Evolutionary conservation across 2,329 filamentous ascomycete species (phyloP).

Genomic region (Trichoderma polysporum): DNA sequence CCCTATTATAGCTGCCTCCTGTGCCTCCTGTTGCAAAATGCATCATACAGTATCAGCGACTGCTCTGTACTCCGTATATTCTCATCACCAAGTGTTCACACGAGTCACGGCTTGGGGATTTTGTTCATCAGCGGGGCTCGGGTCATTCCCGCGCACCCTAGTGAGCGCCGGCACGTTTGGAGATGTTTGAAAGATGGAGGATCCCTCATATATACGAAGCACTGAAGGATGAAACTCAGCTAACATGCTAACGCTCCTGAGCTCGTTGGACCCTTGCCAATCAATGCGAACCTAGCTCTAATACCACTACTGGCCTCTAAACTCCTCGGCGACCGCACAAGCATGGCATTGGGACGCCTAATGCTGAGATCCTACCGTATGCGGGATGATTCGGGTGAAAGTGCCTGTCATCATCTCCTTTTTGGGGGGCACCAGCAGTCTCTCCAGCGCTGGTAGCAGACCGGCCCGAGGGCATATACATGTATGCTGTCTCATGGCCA

Average conservation of each 20-base stretch:
- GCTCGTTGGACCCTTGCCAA: constrained; percentile 1
- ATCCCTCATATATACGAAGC: constrained; percentile 12
- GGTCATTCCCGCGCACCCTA: constrained; percentile 1
- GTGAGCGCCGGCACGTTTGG: constrained; percentile 4
- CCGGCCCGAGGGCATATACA: background rate
- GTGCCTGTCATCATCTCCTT: background rate
- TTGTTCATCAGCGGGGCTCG: constrained; percentile 2
- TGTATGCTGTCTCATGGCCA: background rate
- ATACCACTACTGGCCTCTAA: background rate
- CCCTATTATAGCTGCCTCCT: constrained; percentile 4
- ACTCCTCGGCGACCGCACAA: background rate
- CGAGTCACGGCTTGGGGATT: background rate
- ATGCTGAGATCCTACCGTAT: background rate
- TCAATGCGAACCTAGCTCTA: background rate
- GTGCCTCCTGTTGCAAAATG: background rate
- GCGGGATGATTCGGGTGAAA: constrained; percentile 9
- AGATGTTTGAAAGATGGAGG: constrained; percentile 15
- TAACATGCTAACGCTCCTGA: constrained; percentile 8
- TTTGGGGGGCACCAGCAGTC: background rate
- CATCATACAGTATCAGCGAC: background rate
- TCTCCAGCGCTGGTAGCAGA: background rate
- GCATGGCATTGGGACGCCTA: background rate
- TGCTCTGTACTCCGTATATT: background rate
- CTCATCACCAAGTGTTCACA: background rate
- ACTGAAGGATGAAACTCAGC: constrained; percentile 15